These are phyloP conservation scores for Spizellomyces punctatus DNA, from an alignment of 192 early-diverging fungal genomes.

Conservation along the genomic window DNA sequence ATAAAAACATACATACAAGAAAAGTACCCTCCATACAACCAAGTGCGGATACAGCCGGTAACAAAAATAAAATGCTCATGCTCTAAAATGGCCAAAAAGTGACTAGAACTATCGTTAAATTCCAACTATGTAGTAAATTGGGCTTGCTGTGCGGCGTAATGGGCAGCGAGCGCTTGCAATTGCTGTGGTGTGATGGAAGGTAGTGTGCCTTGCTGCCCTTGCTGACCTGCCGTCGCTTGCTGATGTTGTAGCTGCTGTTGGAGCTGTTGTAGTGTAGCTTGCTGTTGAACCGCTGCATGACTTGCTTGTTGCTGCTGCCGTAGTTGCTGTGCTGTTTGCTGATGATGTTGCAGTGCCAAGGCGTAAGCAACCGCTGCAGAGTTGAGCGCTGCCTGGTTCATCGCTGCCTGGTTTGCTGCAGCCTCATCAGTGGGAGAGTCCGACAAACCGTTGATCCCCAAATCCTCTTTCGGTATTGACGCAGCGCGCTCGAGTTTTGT, in stretches of 20 bases:
- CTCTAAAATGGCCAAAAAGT: no score
- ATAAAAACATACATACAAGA: no score
- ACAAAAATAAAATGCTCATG: no score
- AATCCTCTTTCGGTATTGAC: neutral
- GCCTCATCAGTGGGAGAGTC: conserved; percentile 2
- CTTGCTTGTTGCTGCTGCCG: neutral
- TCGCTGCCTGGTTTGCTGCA: neutral
- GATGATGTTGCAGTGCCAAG: conserved; percentile 1
- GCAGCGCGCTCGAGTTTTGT: neutral
- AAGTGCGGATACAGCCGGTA: no score
- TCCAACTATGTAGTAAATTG: no score
- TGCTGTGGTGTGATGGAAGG: conserved; percentile 5
- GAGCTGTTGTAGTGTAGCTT: neutral
- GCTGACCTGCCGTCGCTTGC: neutral
- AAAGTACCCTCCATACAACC: no score
- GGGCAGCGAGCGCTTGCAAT: conserved; percentile 16
- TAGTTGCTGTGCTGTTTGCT: neutral
- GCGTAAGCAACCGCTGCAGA: neutral
- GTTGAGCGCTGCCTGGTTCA: neutral
- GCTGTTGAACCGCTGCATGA: neutral
- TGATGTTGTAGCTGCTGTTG: no score
- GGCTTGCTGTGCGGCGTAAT: neutral
- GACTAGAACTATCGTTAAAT: no score
- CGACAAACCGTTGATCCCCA: neutral
- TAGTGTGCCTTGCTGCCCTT: neutral